A percentile compares a stretch with the other conserved stretches of the same genome.
These are phyloP conservation scores for Lachancea cidri DNA, from an alignment of 805 yeast species.

Conservation along the genomic window DNA sequence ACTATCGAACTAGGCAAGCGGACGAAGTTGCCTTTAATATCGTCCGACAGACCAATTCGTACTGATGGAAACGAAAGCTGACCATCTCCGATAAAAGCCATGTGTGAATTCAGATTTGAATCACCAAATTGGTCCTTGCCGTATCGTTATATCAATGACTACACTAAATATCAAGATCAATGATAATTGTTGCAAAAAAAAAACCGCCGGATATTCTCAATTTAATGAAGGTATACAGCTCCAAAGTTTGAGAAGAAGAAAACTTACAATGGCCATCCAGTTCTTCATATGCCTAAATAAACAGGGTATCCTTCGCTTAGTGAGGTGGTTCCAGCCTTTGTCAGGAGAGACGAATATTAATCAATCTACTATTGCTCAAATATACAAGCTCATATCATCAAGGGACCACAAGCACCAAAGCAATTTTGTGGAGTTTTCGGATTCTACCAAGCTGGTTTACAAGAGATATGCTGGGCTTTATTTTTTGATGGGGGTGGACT, in stretches of 20 bases:
- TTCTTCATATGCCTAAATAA: conserved; percentile 80
- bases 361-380: conserved; percentile 37
- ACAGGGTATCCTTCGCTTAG: conserved; percentile 87
- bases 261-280: conserved; percentile 60
- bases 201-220: background rate
- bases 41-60: conserved; percentile 13
- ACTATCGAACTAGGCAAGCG: conserved; percentile 24
- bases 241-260: background rate
- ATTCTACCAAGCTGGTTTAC: conserved; percentile 64
- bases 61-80: conserved; percentile 12
- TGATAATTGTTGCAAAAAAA: background rate
- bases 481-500: conserved; percentile 78
- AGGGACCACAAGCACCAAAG: conserved; percentile 82
- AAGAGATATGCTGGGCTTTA: conserved; percentile 88
- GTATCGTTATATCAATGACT: no score
- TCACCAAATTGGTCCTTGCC: no score
- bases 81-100: conserved; percentile 1
- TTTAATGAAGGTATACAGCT: background rate
- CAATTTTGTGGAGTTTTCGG: conserved; percentile 69
- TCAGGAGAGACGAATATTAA: conserved; percentile 19
- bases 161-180: no score
- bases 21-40: conserved; percentile 26
- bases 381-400: conserved; percentile 73
- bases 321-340: conserved; percentile 61
- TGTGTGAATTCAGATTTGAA: background rate